phyloP scores from a whole-genome alignment of 2,329 filamentous ascomycete species.

The Ophiosphaerella narmari region DNA sequence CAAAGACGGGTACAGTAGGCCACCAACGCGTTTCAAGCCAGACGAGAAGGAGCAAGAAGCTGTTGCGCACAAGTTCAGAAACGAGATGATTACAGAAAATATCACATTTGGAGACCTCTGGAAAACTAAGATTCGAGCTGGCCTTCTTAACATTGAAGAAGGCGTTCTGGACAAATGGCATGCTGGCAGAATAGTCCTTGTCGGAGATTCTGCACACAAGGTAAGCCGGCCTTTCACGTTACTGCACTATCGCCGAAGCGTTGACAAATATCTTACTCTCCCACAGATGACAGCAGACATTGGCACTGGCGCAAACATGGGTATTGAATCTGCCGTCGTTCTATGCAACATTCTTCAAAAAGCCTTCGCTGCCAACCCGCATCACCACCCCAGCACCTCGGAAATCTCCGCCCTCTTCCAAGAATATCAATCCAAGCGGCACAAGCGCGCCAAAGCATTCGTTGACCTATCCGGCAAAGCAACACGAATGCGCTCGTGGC shows the following conservation, averaged over 20 bases:
- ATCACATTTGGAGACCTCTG: constrained; percentile 45
- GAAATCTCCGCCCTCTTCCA: constrained; percentile 14
- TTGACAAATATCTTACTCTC: background rate
- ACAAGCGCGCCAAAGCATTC: constrained; percentile 10
- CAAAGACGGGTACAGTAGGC: constrained; percentile 11
- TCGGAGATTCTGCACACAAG: constrained; percentile 53
- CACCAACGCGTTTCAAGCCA: constrained; percentile 9
- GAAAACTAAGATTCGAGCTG: constrained; percentile 22
- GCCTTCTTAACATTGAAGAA: constrained; percentile 41
- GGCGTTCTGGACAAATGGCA: constrained; percentile 49
- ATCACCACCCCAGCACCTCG: constrained; percentile 6
- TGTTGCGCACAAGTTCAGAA: constrained; percentile 27
- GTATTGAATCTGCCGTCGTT: constrained; percentile 22
- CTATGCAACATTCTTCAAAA: constrained; percentile 21
- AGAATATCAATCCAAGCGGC: constrained; percentile 16
- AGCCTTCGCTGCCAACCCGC: constrained; percentile 3
- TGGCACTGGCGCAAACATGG: constrained; percentile 25
- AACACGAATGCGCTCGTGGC: constrained; percentile 15
- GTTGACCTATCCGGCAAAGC: constrained; percentile 11
- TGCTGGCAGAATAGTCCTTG: constrained; percentile 45
- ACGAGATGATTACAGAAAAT: constrained; percentile 30
- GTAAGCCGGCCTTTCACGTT: constrained; percentile 9
- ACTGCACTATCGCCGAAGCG: background rate
- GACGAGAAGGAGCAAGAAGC: constrained; percentile 34
- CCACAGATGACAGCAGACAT: constrained; percentile 24